Conservation (phyloP, 768 basidiomycete species). For the Pilatotrama ljubarskyi region DNA sequence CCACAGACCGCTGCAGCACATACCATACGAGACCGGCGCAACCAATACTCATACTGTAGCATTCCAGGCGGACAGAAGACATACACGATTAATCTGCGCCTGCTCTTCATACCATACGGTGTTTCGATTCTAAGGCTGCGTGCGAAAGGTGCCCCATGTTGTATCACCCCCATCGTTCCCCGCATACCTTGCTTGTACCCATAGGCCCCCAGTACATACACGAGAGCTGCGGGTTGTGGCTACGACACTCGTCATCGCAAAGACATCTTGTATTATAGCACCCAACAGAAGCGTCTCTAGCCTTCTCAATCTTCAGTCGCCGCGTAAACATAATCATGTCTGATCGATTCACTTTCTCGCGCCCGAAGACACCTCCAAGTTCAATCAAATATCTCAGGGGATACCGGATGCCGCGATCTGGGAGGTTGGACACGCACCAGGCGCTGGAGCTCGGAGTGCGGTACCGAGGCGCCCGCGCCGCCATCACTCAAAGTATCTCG, state of each 20-base stretch:
- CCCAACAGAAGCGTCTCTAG: not conserved
- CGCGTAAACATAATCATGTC: too few species aligned
- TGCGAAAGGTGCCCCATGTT: conserved; percentile 1
- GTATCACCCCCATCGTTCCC: not conserved
- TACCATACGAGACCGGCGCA: conserved; percentile 11
- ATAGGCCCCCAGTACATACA: conserved; percentile 6
- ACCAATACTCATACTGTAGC: conserved; percentile 7
- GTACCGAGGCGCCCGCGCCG: too few species aligned
- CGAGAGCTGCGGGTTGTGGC: conserved; percentile 7
- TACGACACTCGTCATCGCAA: not conserved
- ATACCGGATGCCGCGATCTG: too few species aligned
- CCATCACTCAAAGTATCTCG: too few species aligned
- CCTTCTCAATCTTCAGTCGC: too few species aligned
- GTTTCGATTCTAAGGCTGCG: not conserved
- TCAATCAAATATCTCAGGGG: too few species aligned
- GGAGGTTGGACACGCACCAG: too few species aligned
- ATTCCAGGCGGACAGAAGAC: conserved; percentile 7
- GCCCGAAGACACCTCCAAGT: too few species aligned
- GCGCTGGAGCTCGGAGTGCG: too few species aligned
- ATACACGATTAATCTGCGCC: conserved; percentile 10
- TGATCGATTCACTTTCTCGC: too few species aligned
- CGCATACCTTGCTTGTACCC: not conserved
- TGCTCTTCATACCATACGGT: conserved; percentile 2
- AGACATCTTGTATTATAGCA: not conserved
- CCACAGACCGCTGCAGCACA: conserved; percentile 5